These are phyloP conservation scores for Lithohypha guttulata DNA, from an alignment of 2,329 filamentous ascomycete species.

Conservation along the genomic window DNA sequence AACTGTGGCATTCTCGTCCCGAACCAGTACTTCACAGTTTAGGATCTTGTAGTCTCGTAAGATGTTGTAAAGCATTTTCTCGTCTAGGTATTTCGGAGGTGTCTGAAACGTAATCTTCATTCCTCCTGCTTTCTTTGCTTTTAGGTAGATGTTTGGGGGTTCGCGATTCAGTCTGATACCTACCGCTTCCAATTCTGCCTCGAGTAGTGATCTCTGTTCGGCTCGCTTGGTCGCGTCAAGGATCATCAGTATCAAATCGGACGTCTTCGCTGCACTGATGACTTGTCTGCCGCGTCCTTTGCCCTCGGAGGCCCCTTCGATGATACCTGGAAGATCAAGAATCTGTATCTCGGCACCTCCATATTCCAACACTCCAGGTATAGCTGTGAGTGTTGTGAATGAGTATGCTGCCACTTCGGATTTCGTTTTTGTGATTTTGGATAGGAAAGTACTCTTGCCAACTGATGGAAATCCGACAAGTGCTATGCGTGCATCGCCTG, in stretches of 20 bases:
- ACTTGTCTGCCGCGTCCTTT: constrained; percentile 94
- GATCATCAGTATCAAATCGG: constrained; percentile 89
- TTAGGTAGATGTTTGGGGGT: constrained; percentile 95
- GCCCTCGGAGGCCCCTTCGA: constrained; percentile 89
- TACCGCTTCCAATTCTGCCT: constrained; percentile 87
- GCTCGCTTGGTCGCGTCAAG: constrained; percentile 93
- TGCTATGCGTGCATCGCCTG: constrained; percentile 89
- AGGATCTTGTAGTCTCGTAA: constrained; percentile 97
- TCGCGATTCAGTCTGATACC: constrained; percentile 87
- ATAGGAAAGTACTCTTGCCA: constrained; percentile 97
- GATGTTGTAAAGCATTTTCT: constrained; percentile 98
- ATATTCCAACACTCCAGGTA: constrained; percentile 94
- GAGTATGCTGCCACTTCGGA: constrained; percentile 93
- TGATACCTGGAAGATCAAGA: constrained; percentile 93
- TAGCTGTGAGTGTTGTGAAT: constrained; percentile 95
- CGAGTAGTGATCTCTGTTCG: constrained; percentile 79
- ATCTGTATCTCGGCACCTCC: constrained; percentile 97
- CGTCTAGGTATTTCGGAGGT: constrained; percentile 82
- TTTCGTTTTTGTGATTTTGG: constrained; percentile 95
- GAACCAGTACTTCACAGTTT: constrained; percentile 90
- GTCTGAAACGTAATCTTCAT: constrained; percentile 97
- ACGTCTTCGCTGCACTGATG: constrained; percentile 77
- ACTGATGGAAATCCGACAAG: constrained; percentile 98
- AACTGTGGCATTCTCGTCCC: constrained; percentile 89
- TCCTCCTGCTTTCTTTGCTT: constrained; percentile 86